Evolutionary conservation across 2,329 filamentous ascomycete genomes (phyloP), one percentile per base, ranked within the genome.

Genomic region (Aspergillus aculeatinus): DNA sequence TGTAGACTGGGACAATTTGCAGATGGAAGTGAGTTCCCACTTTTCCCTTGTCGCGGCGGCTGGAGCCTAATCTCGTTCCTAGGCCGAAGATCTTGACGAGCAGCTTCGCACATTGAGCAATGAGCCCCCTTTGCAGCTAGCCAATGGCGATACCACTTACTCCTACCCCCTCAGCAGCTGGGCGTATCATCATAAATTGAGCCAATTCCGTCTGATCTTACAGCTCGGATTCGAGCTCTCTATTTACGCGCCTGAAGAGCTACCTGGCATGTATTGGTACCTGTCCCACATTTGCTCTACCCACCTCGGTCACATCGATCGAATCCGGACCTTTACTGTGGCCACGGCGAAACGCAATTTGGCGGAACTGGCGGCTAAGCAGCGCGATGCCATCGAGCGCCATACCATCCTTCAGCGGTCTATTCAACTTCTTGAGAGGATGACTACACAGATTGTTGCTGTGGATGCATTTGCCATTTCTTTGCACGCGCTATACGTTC

Each of bases 171-270:
- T 98, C 0, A 92, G 90, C 1, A 92, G 90, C 3, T 99, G 95
- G 95, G 86, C 88, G 0, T 96, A 94, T 68, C 85, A 93, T 61
- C 91, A 96, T 76, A 98, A 97, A 75, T 82, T 97, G n/a, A 86
- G 85, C 31, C 86, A 94, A 69, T 91, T 97, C 83, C 89, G 94
- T 72, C 89, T 88, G 81, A 89, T 96, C 50, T 83, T 97, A 16
- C 90, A 97, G 71, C 86, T 97, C 33, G 95, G 96, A 12, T 98
- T 99, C 74, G 95, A 99, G 76, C 87, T 97, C 12, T 89, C 94
- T 48, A 85, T 96, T 10, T 98, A 98, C 75, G 87, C 94, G 56
- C 83, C 87, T 0, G 89, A 96, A 73, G 95, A 99, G 74, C 82
- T 95, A 10, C 85, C 87, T 0, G 87, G 87, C 25, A 96, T 97